phyloP scores from a whole-genome alignment of 2,329 filamentous ascomycete genomes.

The Aspergillus tamarii region DNA sequence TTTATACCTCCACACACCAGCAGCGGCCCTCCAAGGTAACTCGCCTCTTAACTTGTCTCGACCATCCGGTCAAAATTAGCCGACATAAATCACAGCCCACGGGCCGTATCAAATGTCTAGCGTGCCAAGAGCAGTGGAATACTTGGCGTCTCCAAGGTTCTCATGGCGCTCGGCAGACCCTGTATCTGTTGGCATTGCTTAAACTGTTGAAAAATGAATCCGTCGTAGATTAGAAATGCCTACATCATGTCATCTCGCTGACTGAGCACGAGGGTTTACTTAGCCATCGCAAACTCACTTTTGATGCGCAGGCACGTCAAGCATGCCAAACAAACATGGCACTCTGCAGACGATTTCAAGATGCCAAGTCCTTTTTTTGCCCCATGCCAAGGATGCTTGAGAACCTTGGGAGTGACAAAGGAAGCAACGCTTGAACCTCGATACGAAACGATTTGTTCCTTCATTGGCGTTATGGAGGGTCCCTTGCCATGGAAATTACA shows the following conservation, averaged over 20 bases:
- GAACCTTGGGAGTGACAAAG: slow-evolving; percentile 18
- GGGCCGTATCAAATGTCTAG: not conserved
- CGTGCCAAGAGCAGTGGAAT: slow-evolving; percentile 21
- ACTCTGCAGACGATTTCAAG: not conserved
- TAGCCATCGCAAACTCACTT: not conserved
- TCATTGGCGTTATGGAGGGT: not conserved
- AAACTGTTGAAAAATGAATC: not conserved
- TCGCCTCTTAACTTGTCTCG: not conserved
- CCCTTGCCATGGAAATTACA: not conserved
- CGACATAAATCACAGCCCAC: not conserved
- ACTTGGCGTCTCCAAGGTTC: slow-evolving; percentile 29
- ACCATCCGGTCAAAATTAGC: not conserved
- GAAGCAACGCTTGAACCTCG: not conserved
- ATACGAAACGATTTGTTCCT: not conserved
- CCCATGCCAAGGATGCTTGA: slow-evolving; percentile 21
- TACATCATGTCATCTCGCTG: not conserved
- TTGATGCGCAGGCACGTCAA: not conserved
- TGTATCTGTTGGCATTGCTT: not conserved
- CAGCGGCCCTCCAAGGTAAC: not conserved
- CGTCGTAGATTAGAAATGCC: no score
- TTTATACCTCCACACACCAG: not conserved
- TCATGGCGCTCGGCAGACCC: slow-evolving; percentile 4
- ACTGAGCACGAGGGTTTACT: no score
- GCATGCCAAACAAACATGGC: not conserved
- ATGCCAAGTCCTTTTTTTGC: slow-evolving; percentile 14